Conservation (phyloP, 2,329 filamentous ascomycete genomes). For the Allantophomopsis lycopodina region DNA sequence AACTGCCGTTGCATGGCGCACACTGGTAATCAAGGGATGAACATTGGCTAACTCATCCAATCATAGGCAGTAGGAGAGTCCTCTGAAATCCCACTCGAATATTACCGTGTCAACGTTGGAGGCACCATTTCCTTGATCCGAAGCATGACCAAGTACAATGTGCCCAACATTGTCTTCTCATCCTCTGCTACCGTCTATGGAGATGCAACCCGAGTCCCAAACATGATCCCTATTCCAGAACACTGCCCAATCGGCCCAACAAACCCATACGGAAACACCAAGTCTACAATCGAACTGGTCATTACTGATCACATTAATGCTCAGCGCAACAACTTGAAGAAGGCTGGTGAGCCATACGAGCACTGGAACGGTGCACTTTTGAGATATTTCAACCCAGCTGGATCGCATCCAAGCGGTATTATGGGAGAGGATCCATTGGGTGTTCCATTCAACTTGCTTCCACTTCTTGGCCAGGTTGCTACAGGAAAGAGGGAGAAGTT, state of each 20-base stretch:
- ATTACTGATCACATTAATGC: constrained; percentile 86
- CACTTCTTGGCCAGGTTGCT: constrained; percentile 87
- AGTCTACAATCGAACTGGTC: constrained; percentile 80
- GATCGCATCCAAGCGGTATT: constrained; percentile 85
- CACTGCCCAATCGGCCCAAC: constrained; percentile 91
- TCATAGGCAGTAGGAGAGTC: constrained; percentile 90
- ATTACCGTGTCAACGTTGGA: constrained; percentile 94
- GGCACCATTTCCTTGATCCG: constrained; percentile 80
- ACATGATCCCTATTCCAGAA: constrained; percentile 99
- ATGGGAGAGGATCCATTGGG: constrained; percentile 98
- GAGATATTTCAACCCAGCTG: constrained; percentile 95
- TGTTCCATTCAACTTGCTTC: constrained; percentile 89
- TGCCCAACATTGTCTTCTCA: constrained; percentile 96
- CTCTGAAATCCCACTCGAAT: constrained; percentile 84
- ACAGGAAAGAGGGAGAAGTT: constrained; percentile 92
- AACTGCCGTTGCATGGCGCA: not conserved
- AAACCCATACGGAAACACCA: constrained; percentile 96
- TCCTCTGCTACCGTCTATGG: constrained; percentile 97
- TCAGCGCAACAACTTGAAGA: constrained; percentile 70
- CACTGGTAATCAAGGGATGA: constrained; percentile 1
- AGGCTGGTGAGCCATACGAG: constrained; percentile 62
- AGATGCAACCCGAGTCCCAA: constrained; percentile 85
- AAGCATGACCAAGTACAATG: constrained; percentile 79
- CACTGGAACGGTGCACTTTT: constrained; percentile 90
- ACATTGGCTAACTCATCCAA: constrained; percentile 7